Evolutionary conservation across 2,329 filamentous ascomycete genomes (phyloP).

Genomic region (Simplicillium aogashimaense): DNA sequence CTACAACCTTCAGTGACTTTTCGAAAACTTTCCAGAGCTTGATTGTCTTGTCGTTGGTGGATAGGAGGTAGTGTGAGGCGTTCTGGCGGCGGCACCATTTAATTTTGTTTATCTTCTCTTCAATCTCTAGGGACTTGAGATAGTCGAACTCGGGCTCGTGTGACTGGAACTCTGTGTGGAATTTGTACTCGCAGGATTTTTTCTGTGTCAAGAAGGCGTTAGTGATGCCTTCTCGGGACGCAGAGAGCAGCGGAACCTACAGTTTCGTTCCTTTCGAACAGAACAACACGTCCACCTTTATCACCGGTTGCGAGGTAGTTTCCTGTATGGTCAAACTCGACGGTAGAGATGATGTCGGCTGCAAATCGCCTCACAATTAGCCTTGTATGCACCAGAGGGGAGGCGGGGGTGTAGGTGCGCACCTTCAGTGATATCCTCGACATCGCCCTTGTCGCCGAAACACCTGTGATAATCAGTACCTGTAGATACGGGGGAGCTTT

Average conservation of each 20-base stretch:
- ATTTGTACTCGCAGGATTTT: slow-evolving; percentile 99
- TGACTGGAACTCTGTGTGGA: slow-evolving; percentile 99
- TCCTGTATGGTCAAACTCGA: slow-evolving; percentile 83
- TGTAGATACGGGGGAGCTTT: slow-evolving; percentile 2
- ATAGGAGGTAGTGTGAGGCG: slow-evolving; percentile 94
- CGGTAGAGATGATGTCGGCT: slow-evolving; percentile 88
- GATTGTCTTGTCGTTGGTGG: slow-evolving; percentile 99
- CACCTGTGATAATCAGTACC: slow-evolving; percentile 50
- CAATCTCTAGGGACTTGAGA: slow-evolving; percentile 96
- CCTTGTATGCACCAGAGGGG: slow-evolving; percentile 1
- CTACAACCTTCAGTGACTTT: slow-evolving; percentile 97
- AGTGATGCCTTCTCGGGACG: slow-evolving; percentile 12
- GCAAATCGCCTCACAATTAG: slow-evolving; percentile 14
- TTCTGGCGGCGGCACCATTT: slow-evolving; percentile 99
- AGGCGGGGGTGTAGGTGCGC: slow-evolving; percentile 15
- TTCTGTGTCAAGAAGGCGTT: slow-evolving; percentile 51
- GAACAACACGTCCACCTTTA: slow-evolving; percentile 75
- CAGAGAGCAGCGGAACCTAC: slow-evolving; percentile 38
- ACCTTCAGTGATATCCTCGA: slow-evolving; percentile 98
- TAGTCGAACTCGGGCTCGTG: slow-evolving; percentile 99
- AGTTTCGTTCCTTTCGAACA: slow-evolving; percentile 92
- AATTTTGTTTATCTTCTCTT: slow-evolving; percentile 99
- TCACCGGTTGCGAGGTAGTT: slow-evolving; percentile 87
- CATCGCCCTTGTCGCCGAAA: slow-evolving; percentile 99
- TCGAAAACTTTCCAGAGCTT: slow-evolving; percentile 99